A percentile compares a stretch with the other conserved stretches of the same genome.
These are phyloP conservation scores for Purpureocillium lavendulum DNA, from an alignment of 2,329 filamentous ascomycete species.

Conservation along the genomic window DNA sequence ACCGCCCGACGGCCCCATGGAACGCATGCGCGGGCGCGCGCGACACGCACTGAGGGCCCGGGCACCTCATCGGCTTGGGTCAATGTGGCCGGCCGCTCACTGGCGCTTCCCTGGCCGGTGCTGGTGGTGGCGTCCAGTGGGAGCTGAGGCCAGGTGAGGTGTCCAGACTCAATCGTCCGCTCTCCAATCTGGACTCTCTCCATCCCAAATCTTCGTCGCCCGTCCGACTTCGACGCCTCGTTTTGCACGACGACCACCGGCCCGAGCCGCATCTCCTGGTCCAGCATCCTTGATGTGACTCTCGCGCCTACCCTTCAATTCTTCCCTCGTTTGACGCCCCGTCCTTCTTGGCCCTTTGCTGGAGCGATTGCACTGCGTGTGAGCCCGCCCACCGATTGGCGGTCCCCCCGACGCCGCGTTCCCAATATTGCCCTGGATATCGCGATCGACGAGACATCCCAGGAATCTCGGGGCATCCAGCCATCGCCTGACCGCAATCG, in stretches of 20 bases:
- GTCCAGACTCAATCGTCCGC: too few species aligned
- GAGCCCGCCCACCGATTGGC: neutral
- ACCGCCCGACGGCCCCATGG: too few species aligned
- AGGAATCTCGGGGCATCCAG: too few species aligned
- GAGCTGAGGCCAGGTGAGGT: too few species aligned
- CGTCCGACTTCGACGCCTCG: neutral
- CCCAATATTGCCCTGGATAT: neutral
- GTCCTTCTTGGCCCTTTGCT: neutral
- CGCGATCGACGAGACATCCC: too few species aligned
- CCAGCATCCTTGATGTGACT: conserved; percentile 1
- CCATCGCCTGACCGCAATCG: neutral
- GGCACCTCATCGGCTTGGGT: too few species aligned
- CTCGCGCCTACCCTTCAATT: neutral
- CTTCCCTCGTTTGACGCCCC: neutral
- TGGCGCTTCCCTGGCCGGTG: too few species aligned
- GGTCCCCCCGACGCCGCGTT: neutral
- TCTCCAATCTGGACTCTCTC: neutral
- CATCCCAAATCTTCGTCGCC: neutral
- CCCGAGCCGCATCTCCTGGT: neutral
- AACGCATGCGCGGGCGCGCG: too few species aligned
- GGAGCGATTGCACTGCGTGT: neutral
- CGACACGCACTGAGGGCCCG: too few species aligned
- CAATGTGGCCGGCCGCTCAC: too few species aligned
- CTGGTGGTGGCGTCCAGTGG: too few species aligned
- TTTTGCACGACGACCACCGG: neutral